A percentile compares a stretch with the other conserved stretches of the same genome.
phyloP scores from a whole-genome alignment of 78 protist genomes.

The Dictyostelium capitatum region DNA sequence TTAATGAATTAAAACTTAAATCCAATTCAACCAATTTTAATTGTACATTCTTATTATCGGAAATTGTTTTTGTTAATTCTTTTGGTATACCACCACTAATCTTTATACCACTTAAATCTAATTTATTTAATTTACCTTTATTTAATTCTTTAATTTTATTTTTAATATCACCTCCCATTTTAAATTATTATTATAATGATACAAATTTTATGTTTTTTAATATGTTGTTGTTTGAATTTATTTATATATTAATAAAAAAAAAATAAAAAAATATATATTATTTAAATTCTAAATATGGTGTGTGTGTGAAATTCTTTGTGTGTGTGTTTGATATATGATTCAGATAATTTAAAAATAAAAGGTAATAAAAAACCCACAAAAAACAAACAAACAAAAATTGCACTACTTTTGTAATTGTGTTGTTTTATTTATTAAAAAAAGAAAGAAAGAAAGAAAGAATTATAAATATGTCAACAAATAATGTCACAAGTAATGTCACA shows the following conservation, averaged over 20 bases:
- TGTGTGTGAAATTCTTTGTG: too few relatives aligned
- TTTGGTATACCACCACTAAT: slow-evolving; percentile 16
- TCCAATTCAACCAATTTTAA: neutral
- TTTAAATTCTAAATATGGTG: too few relatives aligned
- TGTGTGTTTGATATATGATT: too few relatives aligned
- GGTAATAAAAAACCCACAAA: too few relatives aligned
- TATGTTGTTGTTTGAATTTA: neutral
- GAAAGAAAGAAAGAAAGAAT: too few relatives aligned
- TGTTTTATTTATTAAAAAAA: neutral
- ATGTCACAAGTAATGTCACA: too few relatives aligned
- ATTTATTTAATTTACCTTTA: slow-evolving; percentile 21
- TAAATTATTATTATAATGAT: too few relatives aligned
- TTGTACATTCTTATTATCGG: neutral
- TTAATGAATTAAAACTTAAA: slow-evolving; percentile 33
- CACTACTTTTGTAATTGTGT: neutral
- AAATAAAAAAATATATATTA: neutral
- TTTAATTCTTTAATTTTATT: slow-evolving; percentile 34
- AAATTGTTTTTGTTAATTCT: slow-evolving; percentile 18
- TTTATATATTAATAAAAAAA: neutral
- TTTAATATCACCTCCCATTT: too few relatives aligned
- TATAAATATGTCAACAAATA: too few relatives aligned
- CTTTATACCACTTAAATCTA: slow-evolving; percentile 35
- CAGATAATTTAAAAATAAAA: too few relatives aligned
- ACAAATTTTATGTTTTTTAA: neutral
- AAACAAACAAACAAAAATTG: neutral